These are phyloP conservation scores for Vitis hybrid DNA, from an alignment of 177 flowering plant species.

Conservation along the genomic window DNA sequence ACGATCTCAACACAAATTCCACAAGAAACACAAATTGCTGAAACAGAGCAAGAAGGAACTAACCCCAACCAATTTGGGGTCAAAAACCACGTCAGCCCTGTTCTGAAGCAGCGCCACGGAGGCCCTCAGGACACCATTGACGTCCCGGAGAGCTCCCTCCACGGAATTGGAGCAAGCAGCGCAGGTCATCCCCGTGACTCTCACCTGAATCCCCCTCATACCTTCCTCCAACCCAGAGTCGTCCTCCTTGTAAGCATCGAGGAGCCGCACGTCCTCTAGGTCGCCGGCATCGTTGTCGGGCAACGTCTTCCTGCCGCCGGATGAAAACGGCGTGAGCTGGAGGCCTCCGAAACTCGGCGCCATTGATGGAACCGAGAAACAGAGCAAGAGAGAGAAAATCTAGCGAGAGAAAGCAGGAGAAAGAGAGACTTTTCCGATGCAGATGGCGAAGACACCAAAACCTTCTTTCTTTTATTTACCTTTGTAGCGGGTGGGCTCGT, in stretches of 20 bases:
- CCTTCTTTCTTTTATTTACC: too few relatives aligned
- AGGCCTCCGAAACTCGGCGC: slow-evolving; percentile 54
- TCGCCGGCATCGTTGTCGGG: slow-evolving; percentile 28
- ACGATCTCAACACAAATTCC: not conserved
- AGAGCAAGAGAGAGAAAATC: not conserved
- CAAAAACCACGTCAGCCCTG: slow-evolving; percentile 75
- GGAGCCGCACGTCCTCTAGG: slow-evolving; percentile 69
- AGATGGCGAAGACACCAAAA: slow-evolving; percentile 23
- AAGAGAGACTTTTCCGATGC: slow-evolving; percentile 13
- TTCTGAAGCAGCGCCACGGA: slow-evolving; percentile 87
- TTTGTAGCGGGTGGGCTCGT: too few relatives aligned
- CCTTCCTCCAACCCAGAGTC: slow-evolving; percentile 18
- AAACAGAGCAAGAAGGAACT: not conserved
- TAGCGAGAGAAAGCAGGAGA: not conserved
- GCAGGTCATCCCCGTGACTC: slow-evolving; percentile 86
- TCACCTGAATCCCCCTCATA: slow-evolving; percentile 55
- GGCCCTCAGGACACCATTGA: slow-evolving; percentile 58
- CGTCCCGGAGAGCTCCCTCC: slow-evolving; percentile 52
- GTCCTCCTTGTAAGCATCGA: slow-evolving; percentile 52
- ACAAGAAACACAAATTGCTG: not conserved
- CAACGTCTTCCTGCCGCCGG: slow-evolving; percentile 10
- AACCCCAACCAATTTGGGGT: slow-evolving; percentile 61
- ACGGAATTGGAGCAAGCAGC: slow-evolving; percentile 89
- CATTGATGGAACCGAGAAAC: slow-evolving; percentile 31
- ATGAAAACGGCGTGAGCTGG: slow-evolving; percentile 41